Base-by-base conservation (phyloP, 495 filamentous ascomycete species). In the Penicillium diatomitis region DNA sequence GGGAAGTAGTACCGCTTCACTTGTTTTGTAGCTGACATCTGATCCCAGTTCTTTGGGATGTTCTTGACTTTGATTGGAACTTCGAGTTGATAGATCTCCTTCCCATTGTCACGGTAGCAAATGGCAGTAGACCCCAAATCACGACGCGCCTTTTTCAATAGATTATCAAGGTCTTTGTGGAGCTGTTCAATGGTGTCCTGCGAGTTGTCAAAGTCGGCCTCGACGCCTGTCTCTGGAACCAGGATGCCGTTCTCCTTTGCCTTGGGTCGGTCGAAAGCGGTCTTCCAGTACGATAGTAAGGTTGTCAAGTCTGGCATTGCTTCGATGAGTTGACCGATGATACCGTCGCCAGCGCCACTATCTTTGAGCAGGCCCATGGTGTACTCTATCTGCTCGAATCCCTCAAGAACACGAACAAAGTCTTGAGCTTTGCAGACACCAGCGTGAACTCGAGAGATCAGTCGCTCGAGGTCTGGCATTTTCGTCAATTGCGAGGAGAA, bases 51-150 rank as follows among this genome's bases (percentile, higher is more conserved):
- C 55, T 86, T 84, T 0, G 94, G 92, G 5, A 99, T 78, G 31
- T 70, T 71, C 62, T 90, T 95, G 61, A 90, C 75, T 38, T 88
- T 84, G 55, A 85, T 81, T 0, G 94, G 94, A 0, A 87, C 85
- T 63, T 99, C 94, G 3, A 99, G 78, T 64, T 96, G 89, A 62
- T 95, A 99, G 42, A 96, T 86, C 59, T 99, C 94, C 65, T 97
- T 99, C 29, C 94, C 94, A 33, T 89, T 87, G 61, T 97, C 87
- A 30, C 81, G 82, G 69, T 85, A 99, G 50, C 78, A 81, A 54
- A 97, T 84, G 2, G 87, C 82, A 33, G 64, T 75, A 6, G 77
- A 83, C 0, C 74, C 74, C 6, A 96, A 66, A 20, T 87, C 78
- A 29, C 78, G 74, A 47, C 85, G 82, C 38, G 82, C 80, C 56